Base-by-base conservation (phyloP, 169 alveolate species). In the Plasmodium vivax region DNA sequence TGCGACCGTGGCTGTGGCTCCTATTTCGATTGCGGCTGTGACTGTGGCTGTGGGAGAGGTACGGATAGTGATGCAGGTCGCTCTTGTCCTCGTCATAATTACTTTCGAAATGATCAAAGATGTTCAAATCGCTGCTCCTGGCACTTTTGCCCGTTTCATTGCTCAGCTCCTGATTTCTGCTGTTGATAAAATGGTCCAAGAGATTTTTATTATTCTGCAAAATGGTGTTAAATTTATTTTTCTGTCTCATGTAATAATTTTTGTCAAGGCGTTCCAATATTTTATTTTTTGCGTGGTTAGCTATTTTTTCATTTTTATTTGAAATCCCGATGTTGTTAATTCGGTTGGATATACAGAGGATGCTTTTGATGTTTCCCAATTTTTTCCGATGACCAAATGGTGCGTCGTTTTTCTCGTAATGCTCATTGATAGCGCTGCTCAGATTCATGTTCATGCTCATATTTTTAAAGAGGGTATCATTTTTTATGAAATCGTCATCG, bases 361-460 rank as follows among this genome's bases (percentile, higher is more conserved):
- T 87, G 82, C 82, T 87, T 36, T 75, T 74, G 8, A 87, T 51
- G 68, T 45, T 75, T 56, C 85, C 85, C 30, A 5, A n/a, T 75
- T 87, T 75, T 74, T 87, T 87, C 3, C 62, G 12, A 32, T 77
- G 58, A 10, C 56, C 5, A 43, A 41, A 43, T 23, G 47, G 1
- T 34, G 27, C 54, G 62, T 73, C 84, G 10, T 30, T 45, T 16
- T 87, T 75, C 30, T 51, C 71, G 41, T 30, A 51, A 36, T 77
- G 47, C 43, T 87, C 85, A 68, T 23, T 68, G 5, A 7, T 19
- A 10, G n/a, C 0, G 14, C 0, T 68, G n/a, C 6, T 68, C 5
- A 68, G 3, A 30, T 68, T 68, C 30, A 68, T 16, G n/a, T 19
- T 47, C 32, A 19, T 54, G 27, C 45, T 75, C 30, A 51, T 77